Evolutionary conservation across 2,329 filamentous ascomycete genomes (phyloP).

Genomic region (Botrytis pseudocinerea): DNA sequence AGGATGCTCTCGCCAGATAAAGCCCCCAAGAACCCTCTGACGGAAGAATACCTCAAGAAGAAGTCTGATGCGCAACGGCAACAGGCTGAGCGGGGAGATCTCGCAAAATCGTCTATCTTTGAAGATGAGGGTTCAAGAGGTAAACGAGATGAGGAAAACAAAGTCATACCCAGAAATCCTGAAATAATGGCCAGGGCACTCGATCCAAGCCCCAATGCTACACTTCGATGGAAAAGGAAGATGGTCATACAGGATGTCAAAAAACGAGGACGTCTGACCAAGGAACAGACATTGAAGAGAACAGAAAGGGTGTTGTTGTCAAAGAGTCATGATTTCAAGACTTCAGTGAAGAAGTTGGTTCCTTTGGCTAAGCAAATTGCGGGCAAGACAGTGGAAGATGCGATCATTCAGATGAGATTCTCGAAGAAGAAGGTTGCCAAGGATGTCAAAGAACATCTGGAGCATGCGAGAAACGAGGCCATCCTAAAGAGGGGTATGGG

Average conservation of each 20-base stretch:
- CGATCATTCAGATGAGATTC: conserved; percentile 91
- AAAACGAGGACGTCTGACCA: conserved; percentile 65
- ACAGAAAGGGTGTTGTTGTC: conserved; percentile 56
- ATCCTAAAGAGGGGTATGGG: conserved; percentile 85
- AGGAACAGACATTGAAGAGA: conserved; percentile 66
- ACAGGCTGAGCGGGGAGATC: conserved; percentile 46
- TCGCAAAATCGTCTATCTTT: conserved; percentile 54
- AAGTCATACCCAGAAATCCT: conserved; percentile 44
- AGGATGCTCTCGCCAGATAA: conserved; percentile 14
- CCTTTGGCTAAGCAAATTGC: conserved; percentile 84
- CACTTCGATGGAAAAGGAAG: conserved; percentile 77
- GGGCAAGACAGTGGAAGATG: conserved; percentile 92
- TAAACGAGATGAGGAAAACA: conserved; percentile 27
- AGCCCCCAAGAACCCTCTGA: conserved; percentile 52
- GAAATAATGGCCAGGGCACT: conserved; percentile 61
- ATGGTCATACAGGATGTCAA: conserved; percentile 78
- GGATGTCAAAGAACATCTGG: conserved; percentile 76
- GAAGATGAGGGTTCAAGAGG: conserved; percentile 44
- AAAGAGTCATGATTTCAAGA: conserved; percentile 74
- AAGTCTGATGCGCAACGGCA: conserved; percentile 27
- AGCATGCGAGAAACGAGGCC: conserved; percentile 79
- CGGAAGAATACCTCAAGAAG: conserved; percentile 57
- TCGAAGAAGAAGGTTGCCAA: conserved; percentile 89
- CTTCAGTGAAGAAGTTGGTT: conserved; percentile 87
- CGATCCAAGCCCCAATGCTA: conserved; percentile 72